Evolutionary conservation across 257 asterid species (phyloP).

Genomic region (Penstemon newberryi): DNA sequence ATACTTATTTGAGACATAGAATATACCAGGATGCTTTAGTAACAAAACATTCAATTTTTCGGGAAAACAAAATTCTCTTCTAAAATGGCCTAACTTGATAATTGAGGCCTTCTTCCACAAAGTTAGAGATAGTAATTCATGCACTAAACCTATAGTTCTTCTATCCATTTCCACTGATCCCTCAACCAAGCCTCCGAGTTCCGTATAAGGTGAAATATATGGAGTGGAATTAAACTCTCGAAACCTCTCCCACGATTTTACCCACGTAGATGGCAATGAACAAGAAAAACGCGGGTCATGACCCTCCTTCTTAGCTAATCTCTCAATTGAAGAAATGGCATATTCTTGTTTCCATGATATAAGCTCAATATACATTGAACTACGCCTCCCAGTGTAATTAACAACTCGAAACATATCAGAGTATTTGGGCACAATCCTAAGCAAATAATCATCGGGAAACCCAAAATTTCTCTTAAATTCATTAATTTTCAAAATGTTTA

Average conservation of each 20-base stretch:
- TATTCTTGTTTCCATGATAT: conserved; percentile 58
- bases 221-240: conserved; percentile 74
- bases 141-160: conserved; percentile 68
- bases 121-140: conserved; percentile 73
- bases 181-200: conserved; percentile 37
- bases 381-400: conserved; percentile 65
- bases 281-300: conserved; percentile 60
- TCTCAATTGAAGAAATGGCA: conserved; percentile 67
- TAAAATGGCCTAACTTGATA: conserved; percentile 67
- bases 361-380: conserved; percentile 86
- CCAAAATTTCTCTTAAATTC: conserved; percentile 75
- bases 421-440: conserved; percentile 76
- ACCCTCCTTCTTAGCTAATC: conserved; percentile 45
- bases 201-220: conserved; percentile 70
- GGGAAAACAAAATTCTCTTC: conserved; percentile 71
- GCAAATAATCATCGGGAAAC: conserved; percentile 86
- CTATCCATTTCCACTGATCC: conserved; percentile 74
- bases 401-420: conserved; percentile 65
- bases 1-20: conserved; percentile 76
- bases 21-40: conserved; percentile 86
- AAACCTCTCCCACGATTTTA: conserved; percentile 77
- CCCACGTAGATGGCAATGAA: conserved; percentile 68
- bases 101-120: conserved; percentile 83
- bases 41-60: conserved; percentile 67
- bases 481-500: conserved; percentile 62